Conservation (phyloP, 1,284 basidiomycete species). For the Athelia psychrophila region DNA sequence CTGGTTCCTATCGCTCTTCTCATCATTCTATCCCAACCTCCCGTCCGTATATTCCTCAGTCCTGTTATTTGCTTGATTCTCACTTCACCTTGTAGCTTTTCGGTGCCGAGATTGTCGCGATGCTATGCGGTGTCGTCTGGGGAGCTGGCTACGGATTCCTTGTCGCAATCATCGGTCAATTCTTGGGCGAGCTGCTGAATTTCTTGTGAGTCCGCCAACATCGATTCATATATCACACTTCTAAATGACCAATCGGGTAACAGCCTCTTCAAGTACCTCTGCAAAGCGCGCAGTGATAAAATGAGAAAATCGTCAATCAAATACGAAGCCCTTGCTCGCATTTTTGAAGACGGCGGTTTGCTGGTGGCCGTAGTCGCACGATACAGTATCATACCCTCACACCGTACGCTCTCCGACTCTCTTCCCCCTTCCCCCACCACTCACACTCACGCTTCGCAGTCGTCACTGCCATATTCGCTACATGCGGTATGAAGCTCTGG, state of each 20-base stretch:
- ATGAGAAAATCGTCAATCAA: slow-evolving; percentile 54
- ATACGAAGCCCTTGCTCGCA: slow-evolving; percentile 61
- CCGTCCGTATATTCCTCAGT: too few relatives aligned
- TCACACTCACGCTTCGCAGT: slow-evolving; percentile 29
- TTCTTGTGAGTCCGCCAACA: slow-evolving; percentile 44
- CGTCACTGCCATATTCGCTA: slow-evolving; percentile 63
- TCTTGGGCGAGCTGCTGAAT: slow-evolving; percentile 49
- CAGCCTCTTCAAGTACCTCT: slow-evolving; percentile 49
- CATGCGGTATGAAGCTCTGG: slow-evolving; percentile 62
- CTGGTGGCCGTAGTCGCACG: slow-evolving; percentile 56
- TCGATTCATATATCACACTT: not conserved
- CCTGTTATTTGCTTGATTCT: too few relatives aligned
- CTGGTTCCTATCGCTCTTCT: slow-evolving; percentile 44
- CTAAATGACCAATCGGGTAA: too few relatives aligned
- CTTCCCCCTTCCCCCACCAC: not conserved
- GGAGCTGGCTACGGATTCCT: not conserved
- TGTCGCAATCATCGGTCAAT: slow-evolving; percentile 44
- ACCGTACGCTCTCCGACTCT: slow-evolving; percentile 32
- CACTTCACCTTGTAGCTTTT: slow-evolving; percentile 29
- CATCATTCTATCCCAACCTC: slow-evolving; percentile 32
- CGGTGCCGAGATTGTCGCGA: slow-evolving; percentile 53
- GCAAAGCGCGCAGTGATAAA: slow-evolving; percentile 46
- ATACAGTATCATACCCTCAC: slow-evolving; percentile 61
- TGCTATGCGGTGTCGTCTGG: slow-evolving; percentile 52
- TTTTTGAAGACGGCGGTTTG: slow-evolving; percentile 69